Base-by-base conservation (phyloP, 2,329 filamentous ascomycete genomes). In the Orbilia blumenaviensis region DNA sequence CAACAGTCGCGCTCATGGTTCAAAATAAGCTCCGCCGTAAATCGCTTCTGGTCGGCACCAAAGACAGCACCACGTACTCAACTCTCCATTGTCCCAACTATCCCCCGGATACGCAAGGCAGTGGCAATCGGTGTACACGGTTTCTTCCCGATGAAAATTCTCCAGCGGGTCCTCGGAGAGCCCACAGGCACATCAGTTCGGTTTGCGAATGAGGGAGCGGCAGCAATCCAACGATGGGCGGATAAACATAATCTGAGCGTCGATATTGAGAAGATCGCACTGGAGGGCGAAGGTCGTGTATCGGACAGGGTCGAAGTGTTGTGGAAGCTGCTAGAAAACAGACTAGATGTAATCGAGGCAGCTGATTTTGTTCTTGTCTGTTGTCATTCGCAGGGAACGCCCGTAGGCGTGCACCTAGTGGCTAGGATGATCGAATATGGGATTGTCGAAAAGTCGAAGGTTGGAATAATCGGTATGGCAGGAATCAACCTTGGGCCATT, bases 401-500 rank as follows among this genome's bases (percentile, higher is more conserved):
- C 95, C 0, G 95, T 99, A 0, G 91, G 92, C 4, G 88, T 97
- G 74, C 97, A 97, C 89, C 86, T 99, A 2, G 86, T 98, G 3
- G 93, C 94, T 3, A 97, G 97, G 82, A 86, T 99, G 44, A 94
- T 99, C 64, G 91, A 95, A 63, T 89, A 97, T 73, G 94, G 94
- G 1, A 92, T 95, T 78, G 87, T 98, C 29, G 90, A 89, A 12
- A 87, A 88, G 42, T 88, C 91, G 4, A 90, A 89, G 62, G 90
- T 99, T 50, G 94, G 94, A 1, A 87, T 99, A 29, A 67, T 67
- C 60, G 68, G 79, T 79, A 90, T 91, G 90, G 94, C 95, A 2
- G 95, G 95, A 12, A 93, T 99, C 6, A 96, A 94, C 32, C 87
- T 98, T 56, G 95, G 95, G 0, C 95, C 95, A 0, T 99, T 98